These are phyloP conservation scores for Cladosporium sp. DNA, from an alignment of 2,329 filamentous ascomycete species.

Conservation along the genomic window DNA sequence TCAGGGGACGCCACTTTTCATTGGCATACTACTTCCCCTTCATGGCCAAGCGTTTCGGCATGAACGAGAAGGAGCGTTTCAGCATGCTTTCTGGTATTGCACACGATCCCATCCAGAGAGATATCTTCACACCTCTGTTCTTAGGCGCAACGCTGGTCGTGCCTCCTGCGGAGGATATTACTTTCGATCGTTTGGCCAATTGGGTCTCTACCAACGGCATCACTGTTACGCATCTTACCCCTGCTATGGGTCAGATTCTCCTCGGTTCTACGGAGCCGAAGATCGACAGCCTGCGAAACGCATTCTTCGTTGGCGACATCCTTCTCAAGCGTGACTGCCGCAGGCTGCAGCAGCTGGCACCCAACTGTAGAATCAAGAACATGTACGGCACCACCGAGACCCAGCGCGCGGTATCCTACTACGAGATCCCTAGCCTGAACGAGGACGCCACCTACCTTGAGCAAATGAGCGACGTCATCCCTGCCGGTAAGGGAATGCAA, in stretches of 20 bases:
- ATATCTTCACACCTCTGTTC: conserved; percentile 90
- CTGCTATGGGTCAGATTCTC: conserved; percentile 93
- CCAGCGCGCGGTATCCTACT: conserved; percentile 76
- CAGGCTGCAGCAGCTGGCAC: conserved; percentile 69
- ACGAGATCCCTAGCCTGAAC: conserved; percentile 64
- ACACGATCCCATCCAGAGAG: conserved; percentile 60
- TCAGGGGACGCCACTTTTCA: conserved; percentile 80
- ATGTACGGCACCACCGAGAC: conserved; percentile 91
- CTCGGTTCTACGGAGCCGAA: conserved; percentile 76
- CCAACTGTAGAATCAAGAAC: conserved; percentile 72
- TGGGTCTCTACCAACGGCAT: conserved; percentile 77
- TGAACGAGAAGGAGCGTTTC: conserved; percentile 69
- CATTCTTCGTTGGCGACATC: conserved; percentile 90
- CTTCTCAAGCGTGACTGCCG: conserved; percentile 80
- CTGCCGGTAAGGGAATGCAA: conserved; percentile 80
- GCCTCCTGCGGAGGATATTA: conserved; percentile 77
- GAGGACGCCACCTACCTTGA: conserved; percentile 63
- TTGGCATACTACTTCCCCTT: conserved; percentile 84
- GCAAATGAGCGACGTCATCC: conserved; percentile 68
- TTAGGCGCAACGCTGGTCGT: conserved; percentile 75
- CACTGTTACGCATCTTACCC: conserved; percentile 84
- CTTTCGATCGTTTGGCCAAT: conserved; percentile 78
- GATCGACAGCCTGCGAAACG: conserved; percentile 58
- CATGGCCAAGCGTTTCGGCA: conserved; percentile 82
- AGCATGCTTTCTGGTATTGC: conserved; percentile 83